Evolutionary conservation across 108 stramenopile genomes (phyloP), one percentile per base, ranked within the genome.

Genomic region (Cyclotella cryptica): DNA sequence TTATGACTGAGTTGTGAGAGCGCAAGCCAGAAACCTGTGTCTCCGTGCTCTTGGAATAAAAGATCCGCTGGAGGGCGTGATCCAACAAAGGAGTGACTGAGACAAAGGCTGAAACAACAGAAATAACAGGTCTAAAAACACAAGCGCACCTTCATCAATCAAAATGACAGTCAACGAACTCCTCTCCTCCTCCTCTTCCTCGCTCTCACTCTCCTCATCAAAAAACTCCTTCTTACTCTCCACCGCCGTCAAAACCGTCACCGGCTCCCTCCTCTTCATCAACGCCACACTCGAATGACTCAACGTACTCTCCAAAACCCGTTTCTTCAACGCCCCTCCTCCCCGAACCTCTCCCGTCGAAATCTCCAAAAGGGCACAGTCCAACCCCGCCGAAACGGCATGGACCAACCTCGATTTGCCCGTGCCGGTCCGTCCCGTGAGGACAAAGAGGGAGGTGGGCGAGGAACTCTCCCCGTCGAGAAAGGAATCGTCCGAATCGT

Each of bases 1-100:
- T 75, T 83, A 68, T 88, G 86, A 71, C 81, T 77, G 17, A 96
- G 53, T 22, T 80, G 69, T 8, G 72, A 69, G 27, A 96, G 75
- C 12, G 90, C 87, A 19, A 72, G 52, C 95, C 95, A 96, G 74
- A 96, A 96, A n/a, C 87, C 93, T 42, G 80, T 59, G 66, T 94
- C 95, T 11, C 88, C 89, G 44, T 84, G 59, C 39, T 71, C 62
- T 19, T 92, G 89, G 69, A 89, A 93, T 21, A 93, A 29, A 27
- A 89, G 64, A 74, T 96, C 95, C 12, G 92, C 90, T 80, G 78
- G 45, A 1, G 40, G 30, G 12, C 40, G 18, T 18, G 8, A 35
- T 5, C 8, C 18, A 39, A 8, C 10, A 14, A 24, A 12, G 12
- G 24, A 7, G 2, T 2, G 70, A 60, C 10, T 44, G 27, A 13